These are phyloP conservation scores for Penicillium sp. DNA, from an alignment of 2,329 filamentous ascomycete species.

Conservation along the genomic window DNA sequence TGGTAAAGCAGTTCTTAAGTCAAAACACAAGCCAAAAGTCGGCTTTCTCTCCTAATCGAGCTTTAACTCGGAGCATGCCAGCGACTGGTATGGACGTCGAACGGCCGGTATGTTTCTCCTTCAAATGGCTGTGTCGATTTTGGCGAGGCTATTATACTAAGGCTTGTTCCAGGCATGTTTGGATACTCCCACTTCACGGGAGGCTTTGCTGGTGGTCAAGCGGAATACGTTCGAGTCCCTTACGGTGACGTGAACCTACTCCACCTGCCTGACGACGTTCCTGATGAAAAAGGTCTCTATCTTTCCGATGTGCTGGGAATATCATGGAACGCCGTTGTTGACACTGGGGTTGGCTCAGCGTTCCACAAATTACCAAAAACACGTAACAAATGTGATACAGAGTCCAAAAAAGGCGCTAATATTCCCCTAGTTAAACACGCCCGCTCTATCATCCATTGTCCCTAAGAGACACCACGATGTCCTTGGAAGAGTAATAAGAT, in stretches of 20 bases:
- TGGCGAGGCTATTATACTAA: not conserved
- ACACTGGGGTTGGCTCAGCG: constrained; percentile 78
- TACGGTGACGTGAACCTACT: not conserved
- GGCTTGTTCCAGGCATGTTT: not conserved
- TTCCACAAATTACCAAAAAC: too few species aligned
- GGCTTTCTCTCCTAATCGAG: too few species aligned
- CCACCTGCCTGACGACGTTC: constrained; percentile 68
- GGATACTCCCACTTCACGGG: not conserved
- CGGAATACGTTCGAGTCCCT: not conserved
- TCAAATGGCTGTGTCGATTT: not conserved
- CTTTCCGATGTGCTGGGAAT: constrained; percentile 78
- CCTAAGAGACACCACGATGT: too few species aligned
- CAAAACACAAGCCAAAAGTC: too few species aligned
- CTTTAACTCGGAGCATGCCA: constrained; percentile 62
- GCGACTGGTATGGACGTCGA: constrained; percentile 74
- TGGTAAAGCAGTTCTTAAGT: too few species aligned
- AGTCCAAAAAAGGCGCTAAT: too few species aligned
- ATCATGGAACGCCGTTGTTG: constrained; percentile 77
- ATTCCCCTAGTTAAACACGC: too few species aligned
- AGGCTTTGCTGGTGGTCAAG: not conserved
- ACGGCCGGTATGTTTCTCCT: constrained; percentile 59
- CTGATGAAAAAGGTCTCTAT: constrained; percentile 80
- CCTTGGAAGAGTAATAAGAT: too few species aligned
- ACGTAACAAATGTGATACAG: too few species aligned
- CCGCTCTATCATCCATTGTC: too few species aligned